These are phyloP conservation scores for Acacia melanoxylon DNA, from an alignment of 306 rosid species.

Conservation along the genomic window DNA sequence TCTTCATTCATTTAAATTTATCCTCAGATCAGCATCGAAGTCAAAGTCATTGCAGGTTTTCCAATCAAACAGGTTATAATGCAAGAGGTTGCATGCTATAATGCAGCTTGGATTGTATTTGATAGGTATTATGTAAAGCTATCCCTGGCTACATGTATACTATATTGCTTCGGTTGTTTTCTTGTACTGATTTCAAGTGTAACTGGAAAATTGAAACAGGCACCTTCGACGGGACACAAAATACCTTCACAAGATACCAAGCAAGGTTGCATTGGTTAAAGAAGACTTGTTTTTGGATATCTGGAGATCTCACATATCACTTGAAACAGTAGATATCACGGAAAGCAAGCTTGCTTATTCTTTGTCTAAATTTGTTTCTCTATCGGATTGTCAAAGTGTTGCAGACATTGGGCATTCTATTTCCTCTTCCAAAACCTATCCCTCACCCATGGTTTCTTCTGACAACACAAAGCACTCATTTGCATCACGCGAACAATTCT, in stretches of 20 bases:
- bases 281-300: slow-evolving; percentile 41
- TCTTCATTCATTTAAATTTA: slow-evolving; percentile 2
- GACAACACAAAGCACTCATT: slow-evolving; percentile 30
- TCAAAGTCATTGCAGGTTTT: slow-evolving; percentile 60
- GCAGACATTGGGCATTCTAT: slow-evolving; percentile 29
- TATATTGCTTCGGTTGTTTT: not conserved
- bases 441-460: slow-evolving; percentile 19
- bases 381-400: slow-evolving; percentile 18
- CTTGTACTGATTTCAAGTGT: not conserved
- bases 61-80: slow-evolving; percentile 59
- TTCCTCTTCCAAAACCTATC: slow-evolving; percentile 16
- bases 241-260: slow-evolving; percentile 48
- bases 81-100: slow-evolving; percentile 48
- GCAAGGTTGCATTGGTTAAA: slow-evolving; percentile 51
- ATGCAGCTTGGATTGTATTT: slow-evolving; percentile 57
- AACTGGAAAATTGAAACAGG: slow-evolving; percentile 39
- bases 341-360: slow-evolving; percentile 41
- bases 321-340: slow-evolving; percentile 26
- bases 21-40: slow-evolving; percentile 58
- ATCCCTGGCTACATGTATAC: not conserved
- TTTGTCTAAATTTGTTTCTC: slow-evolving; percentile 41
- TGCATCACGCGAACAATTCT: slow-evolving; percentile 19
- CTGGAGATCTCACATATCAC: slow-evolving; percentile 28
- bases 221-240: slow-evolving; percentile 51
- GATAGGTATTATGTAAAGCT: slow-evolving; percentile 47